Base-by-base conservation (phyloP, 768 basidiomycete genomes). In the Psilocybe cubensis region DNA sequence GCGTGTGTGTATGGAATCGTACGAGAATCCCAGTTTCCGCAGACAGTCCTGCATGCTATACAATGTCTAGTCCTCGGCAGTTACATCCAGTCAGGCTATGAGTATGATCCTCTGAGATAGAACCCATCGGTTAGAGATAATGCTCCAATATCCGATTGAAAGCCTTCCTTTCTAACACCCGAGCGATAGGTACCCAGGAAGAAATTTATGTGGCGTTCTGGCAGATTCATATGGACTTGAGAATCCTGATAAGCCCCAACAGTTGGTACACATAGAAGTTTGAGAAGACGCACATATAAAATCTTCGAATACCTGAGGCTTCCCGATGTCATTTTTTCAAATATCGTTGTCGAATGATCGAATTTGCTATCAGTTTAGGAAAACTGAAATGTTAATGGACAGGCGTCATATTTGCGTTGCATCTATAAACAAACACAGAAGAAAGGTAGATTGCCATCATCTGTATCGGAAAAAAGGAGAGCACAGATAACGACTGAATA, bases 401-500 rank as follows among this genome's bases (percentile, higher is more conserved):
- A 38, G 35, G 5, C 35, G 12, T 17, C 35, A 33, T 38, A 5
- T 11, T 38, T 38, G 14, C 35, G n/a, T n/a, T 38, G 5, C 7
- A 38, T 38, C 35, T 38, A 38, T 38, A 11, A 38, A 38, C 12
- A 38, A 38, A 4, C 14, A 10, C 8, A 17, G 35, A n/a, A 38
- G 35, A 38, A 38, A 14, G 29, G n/a, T n/a, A 48, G 5, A 18
- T n/a, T 29, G 10, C 14, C 12, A 25, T 18, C 28, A 31, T 28
- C 17, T 17, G 11, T 28, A 28, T 29, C 46, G 27, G 31, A 48
- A 28, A 48, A 40, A 20, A 6, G 38, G 20, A 46, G 40, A 11
- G 31, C 18, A 3, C 33, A 25, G 54, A 55, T 55, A 55, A 47
- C 45, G 18, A 28, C 18, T 53, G 52, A 20, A 41, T 17, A 20